Conservation (phyloP, 2,329 filamentous ascomycete genomes). For the Pyrenophora seminiperda region DNA sequence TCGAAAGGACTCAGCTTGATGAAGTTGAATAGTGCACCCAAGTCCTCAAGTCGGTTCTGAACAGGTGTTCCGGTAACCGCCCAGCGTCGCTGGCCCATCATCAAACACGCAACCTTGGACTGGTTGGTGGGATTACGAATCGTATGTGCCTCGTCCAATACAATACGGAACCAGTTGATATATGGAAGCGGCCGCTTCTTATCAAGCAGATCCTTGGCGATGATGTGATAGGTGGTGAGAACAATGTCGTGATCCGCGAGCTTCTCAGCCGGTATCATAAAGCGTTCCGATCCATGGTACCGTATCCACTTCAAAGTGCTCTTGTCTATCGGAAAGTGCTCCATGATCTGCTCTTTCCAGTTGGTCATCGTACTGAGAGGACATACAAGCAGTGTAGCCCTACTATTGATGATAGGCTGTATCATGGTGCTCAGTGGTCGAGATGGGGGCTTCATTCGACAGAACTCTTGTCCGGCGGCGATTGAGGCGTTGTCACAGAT, state of each 20-base stretch:
- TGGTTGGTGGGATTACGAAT: slow-evolving; percentile 87
- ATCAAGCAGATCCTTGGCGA: slow-evolving; percentile 72
- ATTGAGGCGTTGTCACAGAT: slow-evolving; percentile 65
- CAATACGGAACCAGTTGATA: slow-evolving; percentile 90
- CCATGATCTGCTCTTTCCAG: slow-evolving; percentile 90
- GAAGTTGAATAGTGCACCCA: slow-evolving; percentile 85
- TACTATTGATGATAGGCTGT: slow-evolving; percentile 64
- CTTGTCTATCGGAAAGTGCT: slow-evolving; percentile 70
- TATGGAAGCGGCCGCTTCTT: slow-evolving; percentile 72
- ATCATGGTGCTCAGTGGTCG: slow-evolving; percentile 9
- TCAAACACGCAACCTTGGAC: slow-evolving; percentile 80
- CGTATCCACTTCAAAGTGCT: slow-evolving; percentile 70
- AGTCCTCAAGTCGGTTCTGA: slow-evolving; percentile 85
- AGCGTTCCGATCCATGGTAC: slow-evolving; percentile 83
- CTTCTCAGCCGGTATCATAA: slow-evolving; percentile 61
- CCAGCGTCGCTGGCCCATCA: slow-evolving; percentile 85
- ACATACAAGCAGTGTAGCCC: slow-evolving; percentile 82
- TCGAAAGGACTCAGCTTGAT: slow-evolving; percentile 85
- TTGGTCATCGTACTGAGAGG: slow-evolving; percentile 91
- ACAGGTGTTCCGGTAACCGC: slow-evolving; percentile 97
- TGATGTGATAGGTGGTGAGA: slow-evolving; percentile 89
- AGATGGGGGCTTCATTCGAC: slow-evolving; percentile 54
- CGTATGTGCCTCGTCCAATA: slow-evolving; percentile 92
- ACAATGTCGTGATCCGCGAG: slow-evolving; percentile 80
- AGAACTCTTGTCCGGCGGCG: slow-evolving; percentile 67